These are phyloP conservation scores for Komagataella pastoris DNA, from an alignment of 805 yeast genomes.

Conservation along the genomic window DNA sequence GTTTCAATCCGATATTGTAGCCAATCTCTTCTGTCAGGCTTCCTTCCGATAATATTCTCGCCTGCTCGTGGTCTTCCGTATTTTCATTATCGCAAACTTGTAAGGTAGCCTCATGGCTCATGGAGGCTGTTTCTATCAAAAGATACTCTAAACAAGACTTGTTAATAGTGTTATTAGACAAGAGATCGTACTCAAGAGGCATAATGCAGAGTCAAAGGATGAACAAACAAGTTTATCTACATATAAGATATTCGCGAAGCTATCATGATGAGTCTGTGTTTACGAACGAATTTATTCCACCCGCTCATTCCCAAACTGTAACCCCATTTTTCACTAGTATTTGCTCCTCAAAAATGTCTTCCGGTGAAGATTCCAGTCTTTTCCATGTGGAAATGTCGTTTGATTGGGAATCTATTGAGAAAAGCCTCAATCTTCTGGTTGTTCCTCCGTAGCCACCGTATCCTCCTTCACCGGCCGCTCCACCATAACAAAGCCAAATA, in stretches of 20 bases:
- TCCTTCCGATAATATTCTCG: conserved; percentile 19
- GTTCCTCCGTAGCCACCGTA: conserved; percentile 90
- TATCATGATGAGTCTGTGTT: background rate
- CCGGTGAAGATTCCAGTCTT: conserved; percentile 45
- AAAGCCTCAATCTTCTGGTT: conserved; percentile 65
- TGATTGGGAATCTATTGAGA: conserved; percentile 41
- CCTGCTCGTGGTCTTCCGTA: conserved; percentile 3
- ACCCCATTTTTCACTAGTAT: conserved; percentile 20
- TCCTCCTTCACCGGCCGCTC: conserved; percentile 91
- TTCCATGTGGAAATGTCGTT: conserved; percentile 58
- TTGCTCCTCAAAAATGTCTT: conserved; percentile 34
- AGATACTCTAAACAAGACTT: conserved; percentile 46
- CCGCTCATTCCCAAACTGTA: background rate
- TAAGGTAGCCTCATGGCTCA: background rate
- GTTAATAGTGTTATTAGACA: conserved; percentile 28
- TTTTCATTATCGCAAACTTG: conserved; percentile 5
- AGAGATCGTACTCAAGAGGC: background rate
- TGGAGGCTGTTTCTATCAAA: conserved; percentile 29
- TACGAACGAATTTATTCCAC: no score
- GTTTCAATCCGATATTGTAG: conserved; percentile 26
- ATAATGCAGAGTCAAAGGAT: background rate
- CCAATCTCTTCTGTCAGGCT: conserved; percentile 58
- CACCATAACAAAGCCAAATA: conserved; percentile 86
- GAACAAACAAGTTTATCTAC: no score
- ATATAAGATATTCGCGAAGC: background rate